Evolutionary conservation across 768 basidiomycete genomes (phyloP).

Genomic region (Antrodiella citrinella): DNA sequence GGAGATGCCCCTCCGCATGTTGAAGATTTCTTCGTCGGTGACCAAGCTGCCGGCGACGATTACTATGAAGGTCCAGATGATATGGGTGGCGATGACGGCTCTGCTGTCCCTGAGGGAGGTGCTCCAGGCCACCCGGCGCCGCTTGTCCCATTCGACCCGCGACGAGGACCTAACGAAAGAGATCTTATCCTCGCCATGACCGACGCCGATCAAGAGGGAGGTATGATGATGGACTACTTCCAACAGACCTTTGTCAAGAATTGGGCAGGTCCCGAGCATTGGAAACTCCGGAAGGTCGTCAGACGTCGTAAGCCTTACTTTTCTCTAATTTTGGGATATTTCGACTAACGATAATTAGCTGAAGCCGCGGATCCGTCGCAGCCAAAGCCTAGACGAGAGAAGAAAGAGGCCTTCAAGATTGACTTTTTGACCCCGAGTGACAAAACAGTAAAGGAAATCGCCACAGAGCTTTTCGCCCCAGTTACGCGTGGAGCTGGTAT

Average conservation of each 20-base stretch:
- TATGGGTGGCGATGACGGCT: conserved; percentile 32
- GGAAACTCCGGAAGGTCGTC: conserved; percentile 84
- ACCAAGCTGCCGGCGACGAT: conserved; percentile 45
- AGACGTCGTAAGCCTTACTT: conserved; percentile 52
- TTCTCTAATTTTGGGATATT: background rate
- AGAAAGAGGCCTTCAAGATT: conserved; percentile 77
- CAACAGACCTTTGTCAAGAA: conserved; percentile 83
- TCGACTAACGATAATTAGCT: conserved; percentile 22
- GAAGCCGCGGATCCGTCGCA: conserved; percentile 45
- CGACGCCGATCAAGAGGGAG: conserved; percentile 51
- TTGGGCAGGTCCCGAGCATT: conserved; percentile 99
- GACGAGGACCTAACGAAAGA: conserved; percentile 63
- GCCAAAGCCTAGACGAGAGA: conserved; percentile 50
- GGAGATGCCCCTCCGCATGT: conserved; percentile 29
- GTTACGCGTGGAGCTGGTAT: conserved; percentile 64
- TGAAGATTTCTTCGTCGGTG: conserved; percentile 66
- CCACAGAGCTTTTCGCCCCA: conserved; percentile 73
- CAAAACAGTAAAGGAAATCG: conserved; percentile 50
- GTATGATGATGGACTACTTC: conserved; percentile 77
- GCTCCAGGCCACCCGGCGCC: conserved; percentile 33
- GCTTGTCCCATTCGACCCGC: conserved; percentile 80
- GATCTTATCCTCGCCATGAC: conserved; percentile 86
- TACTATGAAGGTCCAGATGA: conserved; percentile 38
- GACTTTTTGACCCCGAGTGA: conserved; percentile 62
- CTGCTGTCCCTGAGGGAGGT: conserved; percentile 36